Percentiles rank a stretch among this genome's conserved stretches.
phyloP scores from a whole-genome alignment of 169 alveolate species.

The Eimeria acervulina region DNA sequence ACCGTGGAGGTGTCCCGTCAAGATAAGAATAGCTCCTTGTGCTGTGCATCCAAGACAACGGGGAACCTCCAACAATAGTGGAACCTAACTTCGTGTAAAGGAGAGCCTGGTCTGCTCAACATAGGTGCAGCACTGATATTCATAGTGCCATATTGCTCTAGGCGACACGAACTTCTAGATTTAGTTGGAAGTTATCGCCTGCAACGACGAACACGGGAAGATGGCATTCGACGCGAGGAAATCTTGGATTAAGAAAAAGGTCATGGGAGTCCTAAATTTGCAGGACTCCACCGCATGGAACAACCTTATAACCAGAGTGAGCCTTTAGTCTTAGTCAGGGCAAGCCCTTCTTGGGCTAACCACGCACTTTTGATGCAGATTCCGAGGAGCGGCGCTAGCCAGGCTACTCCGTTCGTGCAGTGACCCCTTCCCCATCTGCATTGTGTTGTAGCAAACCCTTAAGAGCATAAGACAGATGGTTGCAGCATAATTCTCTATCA shows the following conservation, averaged over 20 bases:
- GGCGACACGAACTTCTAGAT: not conserved
- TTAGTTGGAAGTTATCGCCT: not conserved
- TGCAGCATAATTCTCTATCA: too few species aligned
- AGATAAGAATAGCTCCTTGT: not conserved
- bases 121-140: not conserved
- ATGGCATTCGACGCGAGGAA: slow-evolving; percentile 82
- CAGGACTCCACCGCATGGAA: slow-evolving; percentile 59
- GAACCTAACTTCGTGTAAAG: not conserved
- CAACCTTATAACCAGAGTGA: slow-evolving; percentile 69
- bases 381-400: not conserved
- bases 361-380: not conserved
- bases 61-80: not conserved
- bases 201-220: not conserved
- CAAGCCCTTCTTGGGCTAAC: not conserved
- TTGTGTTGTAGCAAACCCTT: not conserved
- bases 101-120: not conserved
- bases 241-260: slow-evolving; percentile 78
- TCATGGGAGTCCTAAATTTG: slow-evolving; percentile 53
- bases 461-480: not conserved
- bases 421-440: not conserved
- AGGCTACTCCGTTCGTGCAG: not conserved
- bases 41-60: not conserved
- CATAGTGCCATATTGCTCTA: not conserved
- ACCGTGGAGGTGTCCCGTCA: not conserved
- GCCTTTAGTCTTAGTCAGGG: not conserved